These are phyloP conservation scores for Alternaria gansuensis DNA, from an alignment of 2,329 filamentous ascomycete species.

Conservation along the genomic window DNA sequence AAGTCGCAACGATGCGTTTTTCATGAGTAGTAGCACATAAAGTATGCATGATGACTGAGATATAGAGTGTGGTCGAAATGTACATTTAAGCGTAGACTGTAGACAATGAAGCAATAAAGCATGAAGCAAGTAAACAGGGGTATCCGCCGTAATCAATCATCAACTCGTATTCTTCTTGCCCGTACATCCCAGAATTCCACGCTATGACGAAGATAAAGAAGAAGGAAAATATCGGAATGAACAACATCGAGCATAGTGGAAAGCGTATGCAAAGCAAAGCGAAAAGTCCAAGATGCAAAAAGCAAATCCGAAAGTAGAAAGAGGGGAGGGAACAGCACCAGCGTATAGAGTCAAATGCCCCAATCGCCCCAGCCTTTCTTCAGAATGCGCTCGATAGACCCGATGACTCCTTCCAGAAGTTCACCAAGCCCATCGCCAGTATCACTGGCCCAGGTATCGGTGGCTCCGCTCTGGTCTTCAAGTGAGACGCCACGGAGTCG, in stretches of 20 bases:
- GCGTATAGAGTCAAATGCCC: slow-evolving; percentile 32
- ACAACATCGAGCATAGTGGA: too few species aligned
- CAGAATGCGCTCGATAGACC: slow-evolving; percentile 44
- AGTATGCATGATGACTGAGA: neutral
- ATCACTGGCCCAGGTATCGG: slow-evolving; percentile 19
- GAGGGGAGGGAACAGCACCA: slow-evolving; percentile 1
- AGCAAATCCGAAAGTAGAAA: slow-evolving; percentile 1
- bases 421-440: slow-evolving; percentile 41
- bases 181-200: neutral
- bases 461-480: slow-evolving; percentile 27
- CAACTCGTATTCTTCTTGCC: slow-evolving; percentile 3
- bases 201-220: neutral
- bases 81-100: neutral
- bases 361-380: slow-evolving; percentile 42
- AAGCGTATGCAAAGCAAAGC: neutral
- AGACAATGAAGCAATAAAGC: neutral
- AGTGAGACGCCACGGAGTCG: slow-evolving; percentile 33
- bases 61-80: neutral
- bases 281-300: neutral
- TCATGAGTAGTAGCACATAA: neutral
- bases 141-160: slow-evolving; percentile 11
- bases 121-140: slow-evolving; percentile 3
- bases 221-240: neutral
- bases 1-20: neutral
- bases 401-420: slow-evolving; percentile 40